These are phyloP conservation scores for Beta macrorhiza DNA, from an alignment of 179 eudicot species.

Conservation along the genomic window DNA sequence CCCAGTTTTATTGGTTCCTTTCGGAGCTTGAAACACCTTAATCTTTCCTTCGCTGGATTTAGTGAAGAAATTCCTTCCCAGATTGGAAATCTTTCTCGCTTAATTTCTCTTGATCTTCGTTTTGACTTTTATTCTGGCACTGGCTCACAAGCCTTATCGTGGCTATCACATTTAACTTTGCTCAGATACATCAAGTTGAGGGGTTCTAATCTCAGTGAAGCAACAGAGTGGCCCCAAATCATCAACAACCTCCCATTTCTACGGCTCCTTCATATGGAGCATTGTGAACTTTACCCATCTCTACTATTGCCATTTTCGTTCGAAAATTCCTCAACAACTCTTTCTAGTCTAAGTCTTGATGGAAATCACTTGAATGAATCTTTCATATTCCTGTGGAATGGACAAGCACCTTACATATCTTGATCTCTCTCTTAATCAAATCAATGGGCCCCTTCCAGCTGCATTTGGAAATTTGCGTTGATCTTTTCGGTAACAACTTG, in stretches of 20 bases:
- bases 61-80: slow-evolving; percentile 20
- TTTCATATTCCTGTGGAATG: slow-evolving; percentile 13
- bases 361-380: not conserved
- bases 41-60: not conserved
- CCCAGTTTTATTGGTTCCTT: slow-evolving; percentile 26
- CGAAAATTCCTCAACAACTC: slow-evolving; percentile 12
- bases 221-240: not conserved
- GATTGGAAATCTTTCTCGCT: not conserved
- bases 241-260: not conserved
- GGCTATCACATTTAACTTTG: slow-evolving; percentile 27
- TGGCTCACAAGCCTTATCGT: not conserved
- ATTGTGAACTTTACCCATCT: not conserved
- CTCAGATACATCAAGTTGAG: not conserved
- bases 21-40: slow-evolving; percentile 18
- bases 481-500: too few relatives aligned
- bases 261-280: not conserved
- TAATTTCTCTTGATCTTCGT: not conserved
- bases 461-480: too few relatives aligned
- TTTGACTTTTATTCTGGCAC: too few relatives aligned
- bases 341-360: not conserved
- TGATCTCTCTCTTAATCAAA: too few relatives aligned
- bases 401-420: not conserved
- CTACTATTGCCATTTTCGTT: not conserved
- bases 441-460: too few relatives aligned
- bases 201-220: not conserved